These are phyloP conservation scores for Cutaneotrichosporon mucoides DNA, from an alignment of 1,284 basidiomycete genomes.

Conservation along the genomic window DNA sequence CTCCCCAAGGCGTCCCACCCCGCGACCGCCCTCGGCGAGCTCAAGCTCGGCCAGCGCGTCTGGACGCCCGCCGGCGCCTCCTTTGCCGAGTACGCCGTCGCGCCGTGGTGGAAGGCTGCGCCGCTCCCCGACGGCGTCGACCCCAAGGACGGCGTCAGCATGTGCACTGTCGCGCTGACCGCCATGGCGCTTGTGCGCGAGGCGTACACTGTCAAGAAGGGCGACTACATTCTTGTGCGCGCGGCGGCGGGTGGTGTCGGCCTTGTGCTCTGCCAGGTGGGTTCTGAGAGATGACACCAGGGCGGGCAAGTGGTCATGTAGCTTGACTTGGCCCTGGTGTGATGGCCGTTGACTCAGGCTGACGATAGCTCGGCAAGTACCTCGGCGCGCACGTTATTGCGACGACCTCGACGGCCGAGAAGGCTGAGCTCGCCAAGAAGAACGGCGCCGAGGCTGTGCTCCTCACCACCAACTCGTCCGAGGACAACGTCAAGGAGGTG, in stretches of 20 bases:
- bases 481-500: constrained; percentile 53
- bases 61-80: constrained; percentile 57
- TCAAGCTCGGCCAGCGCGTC: constrained; percentile 44
- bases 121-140: constrained; percentile 54
- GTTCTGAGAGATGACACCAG: too few species aligned
- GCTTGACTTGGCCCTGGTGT: too few species aligned
- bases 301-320: too few species aligned
- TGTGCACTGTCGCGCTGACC: constrained; percentile 73
- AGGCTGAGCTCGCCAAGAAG: constrained; percentile 73
- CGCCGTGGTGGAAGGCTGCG: constrained; percentile 64
- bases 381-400: constrained; percentile 85
- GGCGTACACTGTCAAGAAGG: constrained; percentile 69
- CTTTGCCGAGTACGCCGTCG: constrained; percentile 72
- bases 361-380: constrained; percentile 52
- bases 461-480: constrained; percentile 58
- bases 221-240: constrained; percentile 60
- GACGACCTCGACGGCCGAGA: constrained; percentile 81
- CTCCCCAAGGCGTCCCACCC: constrained; percentile 59
- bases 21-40: constrained; percentile 54
- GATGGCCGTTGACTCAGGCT: too few species aligned
- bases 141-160: constrained; percentile 64
- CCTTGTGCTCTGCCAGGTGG: constrained; percentile 53
- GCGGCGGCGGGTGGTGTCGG: constrained; percentile 79
- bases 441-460: constrained; percentile 86
- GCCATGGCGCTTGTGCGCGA: constrained; percentile 75